Evolutionary conservation across 139 green algal genomes (phyloP).

Genomic region (Marvania coccoides): DNA sequence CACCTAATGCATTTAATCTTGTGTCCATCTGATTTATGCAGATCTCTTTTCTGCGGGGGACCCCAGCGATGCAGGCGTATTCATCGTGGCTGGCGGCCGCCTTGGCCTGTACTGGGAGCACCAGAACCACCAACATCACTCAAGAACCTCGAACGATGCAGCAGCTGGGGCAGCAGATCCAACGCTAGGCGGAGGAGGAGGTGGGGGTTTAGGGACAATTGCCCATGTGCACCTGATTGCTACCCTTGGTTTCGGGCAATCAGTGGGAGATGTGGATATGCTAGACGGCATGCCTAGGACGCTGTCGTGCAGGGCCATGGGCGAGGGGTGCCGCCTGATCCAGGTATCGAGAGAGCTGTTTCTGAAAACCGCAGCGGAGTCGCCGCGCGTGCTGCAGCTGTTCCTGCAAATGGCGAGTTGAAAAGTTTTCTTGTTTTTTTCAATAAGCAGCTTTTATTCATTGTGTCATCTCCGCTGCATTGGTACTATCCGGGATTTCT

Average conservation of each 20-base stretch:
- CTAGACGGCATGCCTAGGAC: constrained; percentile 52
- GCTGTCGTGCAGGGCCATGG: constrained; percentile 59
- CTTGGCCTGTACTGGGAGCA: constrained; percentile 59
- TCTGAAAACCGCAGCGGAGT: constrained; percentile 45
- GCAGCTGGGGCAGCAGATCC: neutral
- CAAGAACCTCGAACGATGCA: constrained; percentile 1
- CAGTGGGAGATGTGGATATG: constrained; percentile 68
- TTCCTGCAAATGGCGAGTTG: constrained; percentile 62
- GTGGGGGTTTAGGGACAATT: neutral
- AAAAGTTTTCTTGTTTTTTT: too few relatives aligned
- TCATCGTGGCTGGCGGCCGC: constrained; percentile 61
- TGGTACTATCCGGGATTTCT: too few relatives aligned
- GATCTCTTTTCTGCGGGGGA: constrained; percentile 52
- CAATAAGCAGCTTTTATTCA: too few relatives aligned
- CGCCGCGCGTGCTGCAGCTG: constrained; percentile 57
- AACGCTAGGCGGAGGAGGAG: neutral
- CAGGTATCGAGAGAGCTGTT: constrained; percentile 56
- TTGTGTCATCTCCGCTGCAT: too few relatives aligned
- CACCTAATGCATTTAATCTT: too few relatives aligned
- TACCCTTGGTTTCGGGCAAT: constrained; percentile 61
- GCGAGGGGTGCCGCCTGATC: constrained; percentile 49
- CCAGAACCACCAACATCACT: neutral
- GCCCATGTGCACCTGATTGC: constrained; percentile 32
- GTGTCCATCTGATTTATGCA: too few relatives aligned
- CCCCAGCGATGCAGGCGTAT: constrained; percentile 53